Base-by-base conservation (phyloP, 2,329 filamentous ascomycete genomes). In the Colletotrichum echinochloae region DNA sequence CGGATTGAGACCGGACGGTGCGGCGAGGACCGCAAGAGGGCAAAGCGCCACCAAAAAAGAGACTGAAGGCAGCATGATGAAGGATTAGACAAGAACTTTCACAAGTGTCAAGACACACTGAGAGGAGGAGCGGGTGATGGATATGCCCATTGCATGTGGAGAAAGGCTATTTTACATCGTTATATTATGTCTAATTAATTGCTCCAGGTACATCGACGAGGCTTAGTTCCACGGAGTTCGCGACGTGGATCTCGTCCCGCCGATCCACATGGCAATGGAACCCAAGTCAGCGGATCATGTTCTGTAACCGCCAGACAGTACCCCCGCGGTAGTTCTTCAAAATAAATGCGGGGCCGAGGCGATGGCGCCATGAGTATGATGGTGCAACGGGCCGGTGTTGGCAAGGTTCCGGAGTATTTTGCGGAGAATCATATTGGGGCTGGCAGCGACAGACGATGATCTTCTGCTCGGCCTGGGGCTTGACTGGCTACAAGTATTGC, bases 291-390 rank as follows among this genome's bases (percentile, higher is more conserved):
- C 64, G 66, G 66, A 70, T 62, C 48, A 56, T 26, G 5, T 23
- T 11, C 51, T 41, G 23, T 56, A 62, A 20, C 37, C 56, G 39
- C 3, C n/a, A 33, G 18, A 23, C 37, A 18, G 52, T n/a, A 37
- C 51, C 16, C 23, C 52, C 8, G 26, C 33, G 46, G 37, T 35
- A 57, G 23, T 67, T 59, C 9, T 7, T 57, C 49, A 37, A 63
- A 71, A 48, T 39, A 57, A 62, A 63, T 66, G 64, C 23, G 64
- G 57, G 61, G 54, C 62, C 33, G 35, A 14, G 28, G 28, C 35
- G 35, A 72, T 71, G 39, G 49, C 68, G 71, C 65, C 35, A 73
- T 62, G 28, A 65, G 60, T 73, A 65, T 63, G 68, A 73, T 73
- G 68, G 64, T n/a, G 71, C 54, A 26, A 23, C 56, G 26, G 28